A percentile compares a stretch with the other conserved stretches of the same genome.
phyloP scores from a whole-genome alignment of 2,329 filamentous ascomycete species.

The Fusarium burgessii region DNA sequence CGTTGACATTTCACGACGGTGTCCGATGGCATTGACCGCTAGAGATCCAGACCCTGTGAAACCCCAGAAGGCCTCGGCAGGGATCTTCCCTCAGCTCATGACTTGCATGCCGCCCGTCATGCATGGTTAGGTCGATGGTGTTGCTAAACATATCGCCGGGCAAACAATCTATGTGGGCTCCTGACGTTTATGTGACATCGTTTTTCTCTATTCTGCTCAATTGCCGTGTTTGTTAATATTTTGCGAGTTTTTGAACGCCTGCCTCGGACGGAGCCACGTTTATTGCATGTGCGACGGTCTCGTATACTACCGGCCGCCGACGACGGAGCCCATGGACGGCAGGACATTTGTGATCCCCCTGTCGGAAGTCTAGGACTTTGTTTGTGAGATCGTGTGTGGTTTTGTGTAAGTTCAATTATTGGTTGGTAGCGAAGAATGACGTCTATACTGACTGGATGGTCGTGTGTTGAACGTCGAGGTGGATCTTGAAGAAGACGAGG shows the following conservation, averaged over 20 bases:
- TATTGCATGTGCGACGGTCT: slow-evolving; percentile 8
- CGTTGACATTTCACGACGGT: slow-evolving; percentile 11
- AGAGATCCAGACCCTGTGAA: slow-evolving; percentile 19
- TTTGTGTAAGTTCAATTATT: slow-evolving; percentile 13
- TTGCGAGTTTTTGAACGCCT: background rate
- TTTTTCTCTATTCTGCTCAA: slow-evolving; percentile 4
- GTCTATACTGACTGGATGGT: background rate
- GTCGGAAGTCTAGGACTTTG: slow-evolving; percentile 1
- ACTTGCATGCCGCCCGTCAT: slow-evolving; percentile 26
- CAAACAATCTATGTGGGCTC: slow-evolving; percentile 5
- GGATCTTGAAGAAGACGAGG: background rate
- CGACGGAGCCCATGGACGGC: slow-evolving; percentile 24
- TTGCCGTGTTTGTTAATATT: slow-evolving; percentile 7
- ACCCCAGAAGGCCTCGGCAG: slow-evolving; percentile 26
- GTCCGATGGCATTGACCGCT: slow-evolving; percentile 39
- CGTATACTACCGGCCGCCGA: slow-evolving; percentile 22
- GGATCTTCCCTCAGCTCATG: slow-evolving; percentile 31
- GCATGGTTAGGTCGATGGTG: slow-evolving; percentile 6
- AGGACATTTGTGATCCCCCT: slow-evolving; percentile 8
- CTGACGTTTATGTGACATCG: slow-evolving; percentile 17
- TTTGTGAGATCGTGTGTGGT: slow-evolving; percentile 7
- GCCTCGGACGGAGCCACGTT: slow-evolving; percentile 22
- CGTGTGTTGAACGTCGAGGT: background rate
- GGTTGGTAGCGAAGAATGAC: slow-evolving; percentile 7
- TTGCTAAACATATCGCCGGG: slow-evolving; percentile 40